Base-by-base conservation (phyloP, 768 basidiomycete species). In the Suillus americanus region DNA sequence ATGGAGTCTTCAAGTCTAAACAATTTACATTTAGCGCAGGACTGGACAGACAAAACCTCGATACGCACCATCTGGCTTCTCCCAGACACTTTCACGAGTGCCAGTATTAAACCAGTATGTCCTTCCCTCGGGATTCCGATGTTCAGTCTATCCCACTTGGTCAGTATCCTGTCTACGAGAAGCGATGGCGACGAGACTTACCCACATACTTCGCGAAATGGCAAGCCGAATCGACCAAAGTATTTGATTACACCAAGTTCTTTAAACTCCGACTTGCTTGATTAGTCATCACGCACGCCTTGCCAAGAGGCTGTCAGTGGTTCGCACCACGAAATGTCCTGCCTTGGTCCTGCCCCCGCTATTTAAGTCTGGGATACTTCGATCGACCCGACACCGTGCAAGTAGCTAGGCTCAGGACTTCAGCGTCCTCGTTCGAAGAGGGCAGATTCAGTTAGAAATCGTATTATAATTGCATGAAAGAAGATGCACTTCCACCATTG, bases 51-150 rank as follows among this genome's bases (percentile, higher is more conserved):
- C 57, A 54, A 45, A 55, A 37, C 61, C 63, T 62, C 10, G 35
- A 61, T 59, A 71, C 84, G 70, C 70, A 92, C 92, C 92, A 75
- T 96, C 93, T 65, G 97, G 97, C 75, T 99, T 99, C 79, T 98
- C 96, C 97, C 96, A 99, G 61, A 96, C 94, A 73, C 95, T 97
- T 70, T 94, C 92, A 71, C 90, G 88, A 4, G 91, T 92, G 12
- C 82, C 84, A 0, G 93, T 88, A 74, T 97, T 95, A 78, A 95
- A 95, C 96, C 96, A 99, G 73, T 99, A 99, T 0, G 93, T 94
- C n/a, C 95, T 83, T n/a, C 95, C 95, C 73, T 97, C 97, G 2
- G 93, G 89, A 78, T 96, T 97, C 40, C 92, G 89, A 78, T 97
- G 94, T 73, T 97, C 95, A 3, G 93, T 95, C 95, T 96, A 67